These are phyloP conservation scores for Sanghuangporus baumii DNA, from an alignment of 1,284 basidiomycete species.

Conservation along the genomic window DNA sequence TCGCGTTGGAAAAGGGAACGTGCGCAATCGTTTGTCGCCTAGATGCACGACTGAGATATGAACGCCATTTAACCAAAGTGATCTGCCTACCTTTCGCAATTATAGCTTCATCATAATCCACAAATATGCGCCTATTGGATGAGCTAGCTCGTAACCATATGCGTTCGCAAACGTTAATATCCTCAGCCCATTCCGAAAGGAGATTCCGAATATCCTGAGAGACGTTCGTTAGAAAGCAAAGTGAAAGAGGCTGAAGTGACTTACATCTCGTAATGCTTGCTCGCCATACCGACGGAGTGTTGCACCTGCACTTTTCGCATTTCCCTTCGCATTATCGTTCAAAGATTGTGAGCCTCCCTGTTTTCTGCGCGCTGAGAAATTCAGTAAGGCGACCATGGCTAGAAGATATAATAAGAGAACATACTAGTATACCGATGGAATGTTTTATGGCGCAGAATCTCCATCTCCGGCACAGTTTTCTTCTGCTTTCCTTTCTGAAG, in stretches of 20 bases:
- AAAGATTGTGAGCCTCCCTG: constrained; percentile 94
- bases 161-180: constrained; percentile 74
- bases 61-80: constrained; percentile 6
- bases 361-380: constrained; percentile 77
- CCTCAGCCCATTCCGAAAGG: constrained; percentile 78
- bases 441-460: constrained; percentile 89
- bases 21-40: constrained; percentile 75
- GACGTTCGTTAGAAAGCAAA: constrained; percentile 8
- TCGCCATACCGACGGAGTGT: constrained; percentile 94
- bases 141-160: constrained; percentile 87
- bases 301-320: constrained; percentile 94
- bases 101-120: constrained; percentile 75
- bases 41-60: neutral
- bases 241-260: constrained; percentile 23
- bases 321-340: constrained; percentile 91
- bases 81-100: constrained; percentile 42
- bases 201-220: constrained; percentile 82
- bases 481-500: constrained; percentile 51
- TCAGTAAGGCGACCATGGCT: neutral
- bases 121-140: constrained; percentile 82
- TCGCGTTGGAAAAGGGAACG: constrained; percentile 91
- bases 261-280: constrained; percentile 82
- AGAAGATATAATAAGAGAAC: constrained; percentile 22
- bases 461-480: constrained; percentile 60
- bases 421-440: constrained; percentile 98